Conservation (phyloP, 306 rosid genomes). For the Pterocarpus macrocarpus region DNA sequence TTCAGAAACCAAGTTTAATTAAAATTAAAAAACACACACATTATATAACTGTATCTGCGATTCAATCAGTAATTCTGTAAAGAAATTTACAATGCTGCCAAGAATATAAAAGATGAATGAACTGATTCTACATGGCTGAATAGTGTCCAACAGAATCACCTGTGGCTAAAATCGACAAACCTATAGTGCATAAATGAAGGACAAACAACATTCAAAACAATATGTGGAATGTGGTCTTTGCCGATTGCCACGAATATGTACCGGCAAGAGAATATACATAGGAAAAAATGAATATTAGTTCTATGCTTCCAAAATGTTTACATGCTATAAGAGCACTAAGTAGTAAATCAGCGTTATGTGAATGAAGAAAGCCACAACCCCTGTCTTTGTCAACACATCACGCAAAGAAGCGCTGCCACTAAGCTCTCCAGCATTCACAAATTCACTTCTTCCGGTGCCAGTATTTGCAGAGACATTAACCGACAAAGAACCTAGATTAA, state of each 20-base stretch:
- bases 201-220: slow-evolving; percentile 46
- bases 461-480: slow-evolving; percentile 84
- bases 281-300: slow-evolving; percentile 47
- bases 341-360: slow-evolving; percentile 45
- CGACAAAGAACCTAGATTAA: slow-evolving; percentile 70
- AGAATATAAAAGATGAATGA: slow-evolving; percentile 3
- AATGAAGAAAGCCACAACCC: slow-evolving; percentile 56
- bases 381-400: slow-evolving; percentile 41
- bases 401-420: slow-evolving; percentile 59
- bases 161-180: slow-evolving; percentile 38
- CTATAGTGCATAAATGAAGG: slow-evolving; percentile 46
- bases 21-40: not conserved
- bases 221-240: slow-evolving; percentile 46
- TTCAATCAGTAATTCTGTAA: slow-evolving; percentile 39
- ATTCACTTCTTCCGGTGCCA: slow-evolving; percentile 76
- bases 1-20: slow-evolving; percentile 9
- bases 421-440: slow-evolving; percentile 76
- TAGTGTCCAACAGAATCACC: slow-evolving; percentile 38
- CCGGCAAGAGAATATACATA: slow-evolving; percentile 56
- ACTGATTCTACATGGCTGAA: slow-evolving; percentile 51
- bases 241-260: slow-evolving; percentile 57
- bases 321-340: slow-evolving; percentile 61
- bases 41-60: slow-evolving; percentile 36
- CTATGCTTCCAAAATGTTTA: slow-evolving; percentile 10
- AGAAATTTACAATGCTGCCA: slow-evolving; percentile 55